Evolutionary conservation across 768 basidiomycete species (phyloP).

Genomic region (Boletus coccyginus): DNA sequence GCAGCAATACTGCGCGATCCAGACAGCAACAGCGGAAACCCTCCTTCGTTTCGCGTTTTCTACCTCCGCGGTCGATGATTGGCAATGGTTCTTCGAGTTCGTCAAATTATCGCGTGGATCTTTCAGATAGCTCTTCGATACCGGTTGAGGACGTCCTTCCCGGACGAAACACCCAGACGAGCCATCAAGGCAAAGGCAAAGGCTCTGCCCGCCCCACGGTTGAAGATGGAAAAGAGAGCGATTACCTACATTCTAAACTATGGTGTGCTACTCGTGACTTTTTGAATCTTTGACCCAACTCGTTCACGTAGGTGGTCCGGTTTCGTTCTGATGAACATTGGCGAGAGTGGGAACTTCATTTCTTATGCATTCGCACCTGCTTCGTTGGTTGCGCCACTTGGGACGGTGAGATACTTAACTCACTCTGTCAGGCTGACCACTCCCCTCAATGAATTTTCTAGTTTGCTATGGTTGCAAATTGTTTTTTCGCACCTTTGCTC

Average conservation of each 20-base stretch:
- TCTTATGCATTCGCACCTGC: constrained; percentile 90
- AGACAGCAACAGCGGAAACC: constrained; percentile 25
- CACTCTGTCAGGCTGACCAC: neutral
- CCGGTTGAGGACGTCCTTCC: constrained; percentile 42
- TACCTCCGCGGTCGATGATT: constrained; percentile 27
- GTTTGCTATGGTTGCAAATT: constrained; percentile 95
- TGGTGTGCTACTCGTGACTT: constrained; percentile 51
- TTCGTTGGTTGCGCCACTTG: constrained; percentile 91
- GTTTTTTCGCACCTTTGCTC: constrained; percentile 86
- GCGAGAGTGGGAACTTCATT: constrained; percentile 88
- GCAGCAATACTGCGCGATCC: constrained; percentile 18
- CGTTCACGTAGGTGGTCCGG: constrained; percentile 74
- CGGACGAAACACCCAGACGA: constrained; percentile 9
- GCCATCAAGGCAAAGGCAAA: constrained; percentile 7
- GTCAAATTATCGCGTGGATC: neutral
- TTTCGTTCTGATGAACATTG: constrained; percentile 84
- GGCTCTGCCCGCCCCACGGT: constrained; percentile 19
- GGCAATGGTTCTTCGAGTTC: constrained; percentile 9
- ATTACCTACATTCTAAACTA: constrained; percentile 80
- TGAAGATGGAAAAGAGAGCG: constrained; percentile 52
- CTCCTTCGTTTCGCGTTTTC: constrained; percentile 35
- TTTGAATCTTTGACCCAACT: neutral
- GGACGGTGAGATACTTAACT: constrained; percentile 64
- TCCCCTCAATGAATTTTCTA: constrained; percentile 25
- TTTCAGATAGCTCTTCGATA: constrained; percentile 14